These are phyloP conservation scores for Salix caprea DNA, from an alignment of 345 rosid genomes.

Conservation along the genomic window DNA sequence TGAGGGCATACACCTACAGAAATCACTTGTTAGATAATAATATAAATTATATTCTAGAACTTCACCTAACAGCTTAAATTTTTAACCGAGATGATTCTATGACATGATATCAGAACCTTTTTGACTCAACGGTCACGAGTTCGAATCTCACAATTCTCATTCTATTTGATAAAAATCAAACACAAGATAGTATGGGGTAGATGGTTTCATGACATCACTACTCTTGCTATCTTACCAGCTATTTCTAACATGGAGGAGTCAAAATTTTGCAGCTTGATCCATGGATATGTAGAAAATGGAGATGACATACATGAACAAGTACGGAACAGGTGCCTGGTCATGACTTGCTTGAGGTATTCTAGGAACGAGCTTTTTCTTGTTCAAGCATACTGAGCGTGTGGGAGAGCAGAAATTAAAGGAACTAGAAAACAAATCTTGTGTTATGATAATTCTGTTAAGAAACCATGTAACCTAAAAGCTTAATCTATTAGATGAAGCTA, in stretches of 20 bases:
- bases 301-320: neutral
- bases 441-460: neutral
- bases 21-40: neutral
- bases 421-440: neutral
- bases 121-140: too few species aligned
- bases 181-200: too few species aligned
- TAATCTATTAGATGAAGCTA: too few species aligned
- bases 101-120: too few species aligned
- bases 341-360: neutral
- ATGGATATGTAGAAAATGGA: conserved; percentile 39
- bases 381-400: neutral
- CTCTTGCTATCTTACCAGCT: conserved; percentile 65
- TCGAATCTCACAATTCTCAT: too few species aligned
- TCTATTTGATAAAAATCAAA: too few species aligned
- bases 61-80: too few species aligned
- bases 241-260: conserved; percentile 45
- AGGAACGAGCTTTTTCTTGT: neutral
- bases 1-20: conserved; percentile 50
- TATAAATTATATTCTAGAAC: too few species aligned
- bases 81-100: too few species aligned
- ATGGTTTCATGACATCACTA: conserved; percentile 14
- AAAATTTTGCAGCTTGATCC: conserved; percentile 52
- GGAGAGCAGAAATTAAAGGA: neutral
- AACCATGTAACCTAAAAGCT: too few species aligned
- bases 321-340: neutral